Percentiles rank a stretch among this genome's conserved stretches.
phyloP scores from a whole-genome alignment of 108 stramenopile species.

The Conticribra weissflogii region DNA sequence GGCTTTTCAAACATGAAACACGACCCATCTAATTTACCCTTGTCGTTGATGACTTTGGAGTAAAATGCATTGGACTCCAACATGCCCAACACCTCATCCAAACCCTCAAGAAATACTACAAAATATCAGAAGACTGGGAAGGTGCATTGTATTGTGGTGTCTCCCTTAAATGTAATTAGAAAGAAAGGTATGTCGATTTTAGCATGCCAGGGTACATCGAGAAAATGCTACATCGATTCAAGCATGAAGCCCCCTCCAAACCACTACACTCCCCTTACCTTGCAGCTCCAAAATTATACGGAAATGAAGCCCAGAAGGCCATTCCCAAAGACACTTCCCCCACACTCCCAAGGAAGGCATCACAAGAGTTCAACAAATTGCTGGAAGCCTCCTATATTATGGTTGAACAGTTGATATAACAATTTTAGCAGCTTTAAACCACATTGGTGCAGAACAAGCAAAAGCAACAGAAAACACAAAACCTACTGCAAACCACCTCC shows the following conservation, averaged over 20 bases:
- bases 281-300: conserved; percentile 19
- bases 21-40: conserved; percentile 44
- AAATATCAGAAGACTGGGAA: conserved; percentile 24
- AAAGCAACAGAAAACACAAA: conserved; percentile 17
- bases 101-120: conserved; percentile 26
- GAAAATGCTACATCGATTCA: conserved; percentile 30
- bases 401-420: conserved; percentile 46
- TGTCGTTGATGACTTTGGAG: conserved; percentile 62
- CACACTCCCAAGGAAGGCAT: conserved; percentile 9
- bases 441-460: conserved; percentile 35
- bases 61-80: conserved; percentile 37
- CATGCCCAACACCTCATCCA: conserved; percentile 19
- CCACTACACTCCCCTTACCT: conserved; percentile 44
- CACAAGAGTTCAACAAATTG: conserved; percentile 41
- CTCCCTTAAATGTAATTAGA: conserved; percentile 48
- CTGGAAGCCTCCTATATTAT: conserved; percentile 50
- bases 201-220: conserved; percentile 61
- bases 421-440: conserved; percentile 27
- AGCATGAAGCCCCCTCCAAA: conserved; percentile 32
- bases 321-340: conserved; percentile 29
- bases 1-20: conserved; percentile 40
- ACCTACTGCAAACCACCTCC: conserved; percentile 10
- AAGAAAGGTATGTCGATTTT: conserved; percentile 17
- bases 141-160: conserved; percentile 44
- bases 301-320: conserved; percentile 35